Evolutionary conservation across 352 stramenopile genomes (phyloP).

Genomic region (Phytophthora ramorum): DNA sequence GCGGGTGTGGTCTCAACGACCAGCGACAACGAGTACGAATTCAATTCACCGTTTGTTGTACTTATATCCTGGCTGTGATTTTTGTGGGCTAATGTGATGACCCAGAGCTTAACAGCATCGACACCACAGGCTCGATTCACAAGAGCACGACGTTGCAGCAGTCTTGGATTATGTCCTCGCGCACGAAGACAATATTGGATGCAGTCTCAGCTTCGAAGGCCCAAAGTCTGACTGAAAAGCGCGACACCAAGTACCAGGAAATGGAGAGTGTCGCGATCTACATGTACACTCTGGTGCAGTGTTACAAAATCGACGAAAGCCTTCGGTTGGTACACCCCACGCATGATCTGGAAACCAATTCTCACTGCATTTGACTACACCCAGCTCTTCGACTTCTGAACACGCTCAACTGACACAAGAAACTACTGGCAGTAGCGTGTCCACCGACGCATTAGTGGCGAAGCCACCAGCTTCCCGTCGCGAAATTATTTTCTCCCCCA

Average conservation of each 20-base stretch:
- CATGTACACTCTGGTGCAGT: conserved; percentile 54
- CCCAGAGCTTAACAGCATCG: conserved; percentile 10
- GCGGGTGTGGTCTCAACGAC: conserved; percentile 8
- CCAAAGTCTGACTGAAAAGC: conserved; percentile 13
- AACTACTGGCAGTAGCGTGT: conserved; percentile 1
- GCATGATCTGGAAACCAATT: conserved; percentile 1
- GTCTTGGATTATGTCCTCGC: conserved; percentile 47
- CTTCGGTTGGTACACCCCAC: conserved; percentile 30
- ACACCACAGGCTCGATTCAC: neutral
- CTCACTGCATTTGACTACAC: conserved; percentile 24
- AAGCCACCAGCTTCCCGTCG: conserved; percentile 24
- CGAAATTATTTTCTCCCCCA: conserved; percentile 37
- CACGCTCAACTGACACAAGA: conserved; percentile 1
- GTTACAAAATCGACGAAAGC: conserved; percentile 56
- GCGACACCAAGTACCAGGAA: conserved; percentile 30
- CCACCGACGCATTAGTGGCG: neutral
- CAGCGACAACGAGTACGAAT: conserved; percentile 13
- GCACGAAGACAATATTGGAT: conserved; percentile 44
- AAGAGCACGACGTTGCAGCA: conserved; percentile 27
- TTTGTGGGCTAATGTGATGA: neutral
- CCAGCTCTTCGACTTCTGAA: conserved; percentile 1
- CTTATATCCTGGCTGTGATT: neutral
- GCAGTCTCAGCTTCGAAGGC: conserved; percentile 23
- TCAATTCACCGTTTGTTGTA: neutral
- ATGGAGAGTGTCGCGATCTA: conserved; percentile 53